phyloP scores from a whole-genome alignment of 2,329 filamentous ascomycete genomes.

The Daldinia eschscholtzii region DNA sequence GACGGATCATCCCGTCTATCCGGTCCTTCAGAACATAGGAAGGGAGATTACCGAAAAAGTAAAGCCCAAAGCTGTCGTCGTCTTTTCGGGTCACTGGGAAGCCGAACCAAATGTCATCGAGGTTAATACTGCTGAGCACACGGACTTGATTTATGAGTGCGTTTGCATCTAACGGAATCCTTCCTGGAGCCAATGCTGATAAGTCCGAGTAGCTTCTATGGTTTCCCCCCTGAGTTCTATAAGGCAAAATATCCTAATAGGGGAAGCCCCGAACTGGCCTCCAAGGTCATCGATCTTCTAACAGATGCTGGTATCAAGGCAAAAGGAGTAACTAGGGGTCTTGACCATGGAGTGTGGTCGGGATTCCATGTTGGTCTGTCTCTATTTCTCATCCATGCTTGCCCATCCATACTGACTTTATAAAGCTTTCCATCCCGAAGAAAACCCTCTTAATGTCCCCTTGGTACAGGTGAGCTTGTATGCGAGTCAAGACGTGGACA shows the following conservation, averaged over 20 bases:
- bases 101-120: conserved; percentile 67
- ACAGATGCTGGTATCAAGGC: conserved; percentile 69
- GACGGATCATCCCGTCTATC: conserved; percentile 75
- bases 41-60: conserved; percentile 77
- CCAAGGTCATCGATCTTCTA: conserved; percentile 68
- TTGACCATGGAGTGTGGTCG: conserved; percentile 83
- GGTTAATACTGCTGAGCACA: conserved; percentile 74
- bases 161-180: conserved; percentile 26
- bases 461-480: conserved; percentile 81
- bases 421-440: conserved; percentile 69
- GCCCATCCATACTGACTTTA: not conserved
- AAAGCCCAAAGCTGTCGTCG: conserved; percentile 78
- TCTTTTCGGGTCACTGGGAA: conserved; percentile 85
- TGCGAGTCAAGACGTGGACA: conserved; percentile 70
- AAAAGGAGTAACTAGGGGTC: conserved; percentile 70
- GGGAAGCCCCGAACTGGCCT: conserved; percentile 71
- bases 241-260: conserved; percentile 74
- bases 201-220: conserved; percentile 68
- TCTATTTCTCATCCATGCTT: not conserved
- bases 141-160: conserved; percentile 77
- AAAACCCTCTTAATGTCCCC: conserved; percentile 74
- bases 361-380: conserved; percentile 67
- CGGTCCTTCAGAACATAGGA: conserved; percentile 73
- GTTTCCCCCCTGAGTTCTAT: conserved; percentile 78
- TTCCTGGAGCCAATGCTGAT: conserved; percentile 38